A percentile compares a stretch with the other conserved stretches of the same genome.
Conservation (phyloP, 495 filamentous ascomycete species). For the Lasiosphaeria ovina region DNA sequence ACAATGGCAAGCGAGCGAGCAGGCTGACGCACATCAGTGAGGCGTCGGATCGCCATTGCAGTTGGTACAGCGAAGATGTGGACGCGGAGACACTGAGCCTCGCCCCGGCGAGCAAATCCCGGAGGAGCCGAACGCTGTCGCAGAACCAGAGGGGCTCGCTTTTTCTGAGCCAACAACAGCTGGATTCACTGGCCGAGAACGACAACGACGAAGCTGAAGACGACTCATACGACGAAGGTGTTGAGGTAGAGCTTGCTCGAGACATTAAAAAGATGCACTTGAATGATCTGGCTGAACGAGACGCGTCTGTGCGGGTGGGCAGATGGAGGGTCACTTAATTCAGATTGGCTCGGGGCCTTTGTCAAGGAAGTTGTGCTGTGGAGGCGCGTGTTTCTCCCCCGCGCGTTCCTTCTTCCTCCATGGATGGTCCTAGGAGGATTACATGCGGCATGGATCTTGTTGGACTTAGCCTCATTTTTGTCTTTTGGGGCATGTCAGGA, state of each 20-base stretch:
- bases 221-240: constrained; percentile 23
- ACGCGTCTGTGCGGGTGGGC: constrained; percentile 9
- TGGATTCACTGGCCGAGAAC: background rate
- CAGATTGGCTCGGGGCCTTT: too few species aligned
- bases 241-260: constrained; percentile 22
- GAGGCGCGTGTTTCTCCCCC: background rate
- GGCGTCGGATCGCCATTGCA: background rate
- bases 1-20: background rate
- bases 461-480: too few species aligned
- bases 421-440: too few species aligned
- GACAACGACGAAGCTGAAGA: constrained; percentile 15
- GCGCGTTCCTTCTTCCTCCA: background rate
- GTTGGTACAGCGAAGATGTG: constrained; percentile 1
- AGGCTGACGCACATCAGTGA: constrained; percentile 8
- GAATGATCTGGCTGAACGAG: constrained; percentile 10
- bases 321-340: constrained; percentile 18
- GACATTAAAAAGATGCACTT: constrained; percentile 20
- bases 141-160: constrained; percentile 7
- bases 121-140: constrained; percentile 12
- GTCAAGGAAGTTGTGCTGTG: too few species aligned
- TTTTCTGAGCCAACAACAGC: background rate
- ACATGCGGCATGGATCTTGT: too few species aligned
- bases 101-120: background rate
- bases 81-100: constrained; percentile 2
- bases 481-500: too few species aligned